Evolutionary conservation across 2,329 filamentous ascomycete genomes (phyloP), one percentile per base, ranked within the genome.

Genomic region (Penicillium hesseltinei): DNA sequence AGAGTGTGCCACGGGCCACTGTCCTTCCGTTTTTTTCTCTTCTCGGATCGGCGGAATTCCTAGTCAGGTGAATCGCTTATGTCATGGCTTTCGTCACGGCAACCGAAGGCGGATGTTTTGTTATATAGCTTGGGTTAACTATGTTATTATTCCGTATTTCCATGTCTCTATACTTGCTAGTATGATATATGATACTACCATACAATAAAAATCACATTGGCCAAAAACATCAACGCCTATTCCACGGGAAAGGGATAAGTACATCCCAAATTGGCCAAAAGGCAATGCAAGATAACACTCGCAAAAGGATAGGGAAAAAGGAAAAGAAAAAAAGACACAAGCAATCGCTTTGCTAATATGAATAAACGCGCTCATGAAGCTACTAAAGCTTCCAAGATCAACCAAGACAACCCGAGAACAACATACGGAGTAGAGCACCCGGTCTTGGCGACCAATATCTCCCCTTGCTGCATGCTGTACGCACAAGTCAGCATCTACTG

Each of bases 21-120:
- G 66, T 15, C 40, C 52, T 63, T 60, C 66, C 62, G 61, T 69
- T 71, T 68, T 70, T 67, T 70, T 65, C 66, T 69, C 65, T 71
- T 71, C 61, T 73, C 72, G 72, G 72, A 67, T 72, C 69, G 65
- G 64, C 71, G 71, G 72, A 70, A 69, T 68, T 68, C 60, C 53
- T 65, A 53, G 66, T 67, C 65, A 66, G 54, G 58, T 67, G 65
- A 61, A 57, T 56, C 51, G 61, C 66, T 71, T 74, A 68, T 67
- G 60, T 73, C 70, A 74, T 63, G 48, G 49, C 43, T 69, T 72
- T 73, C 66, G 71, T 73, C 69, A 69, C 67, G 67, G 69, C 69
- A 72, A 71, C 69, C 63, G 51, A 44, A 29, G 23, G 11, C n/a
- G n/a, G 35, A 13, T 40, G 36, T 13, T 47, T 46, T 31, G 23